Conservation (phyloP, 805 yeast genomes). For the Ogataea neopini region DNA sequence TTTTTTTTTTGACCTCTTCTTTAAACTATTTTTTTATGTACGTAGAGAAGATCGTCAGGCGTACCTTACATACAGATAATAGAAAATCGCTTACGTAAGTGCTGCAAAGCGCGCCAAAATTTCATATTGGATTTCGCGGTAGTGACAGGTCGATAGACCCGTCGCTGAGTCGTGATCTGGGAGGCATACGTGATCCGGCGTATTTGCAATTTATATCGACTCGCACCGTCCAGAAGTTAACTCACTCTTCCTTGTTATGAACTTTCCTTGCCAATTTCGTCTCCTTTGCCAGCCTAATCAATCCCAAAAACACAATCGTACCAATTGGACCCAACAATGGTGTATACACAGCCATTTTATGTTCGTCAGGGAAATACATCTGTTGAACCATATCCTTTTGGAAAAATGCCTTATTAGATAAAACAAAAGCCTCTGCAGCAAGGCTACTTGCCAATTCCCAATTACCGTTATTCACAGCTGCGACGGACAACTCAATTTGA, state of each 20-base stretch:
- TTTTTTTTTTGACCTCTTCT: background rate
- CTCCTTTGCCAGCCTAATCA: constrained; percentile 40
- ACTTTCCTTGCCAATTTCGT: constrained; percentile 1
- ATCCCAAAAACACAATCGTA: constrained; percentile 59
- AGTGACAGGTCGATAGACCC: background rate
- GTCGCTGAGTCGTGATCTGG: no score
- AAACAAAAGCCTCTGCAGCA: constrained; percentile 54
- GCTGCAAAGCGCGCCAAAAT: background rate
- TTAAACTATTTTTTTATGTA: background rate
- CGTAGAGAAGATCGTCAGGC: constrained; percentile 1
- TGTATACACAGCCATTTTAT: constrained; percentile 88
- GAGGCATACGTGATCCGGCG: no score
- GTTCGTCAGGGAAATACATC: constrained; percentile 93
- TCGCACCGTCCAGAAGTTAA: no score
- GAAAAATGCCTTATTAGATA: constrained; percentile 80
- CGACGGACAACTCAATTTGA: constrained; percentile 41
- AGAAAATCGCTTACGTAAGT: background rate
- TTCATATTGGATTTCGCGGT: background rate
- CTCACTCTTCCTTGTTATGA: background rate
- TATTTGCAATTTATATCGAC: no score
- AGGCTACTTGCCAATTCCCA: constrained; percentile 40
- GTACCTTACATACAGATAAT: constrained; percentile 5
- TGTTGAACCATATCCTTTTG: constrained; percentile 96
- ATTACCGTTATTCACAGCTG: constrained; percentile 31
- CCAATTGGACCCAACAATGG: constrained; percentile 87